Percentiles rank a stretch among this genome's conserved stretches.
These are phyloP conservation scores for Pluteus cervinus DNA, from an alignment of 768 basidiomycete species.

Conservation along the genomic window DNA sequence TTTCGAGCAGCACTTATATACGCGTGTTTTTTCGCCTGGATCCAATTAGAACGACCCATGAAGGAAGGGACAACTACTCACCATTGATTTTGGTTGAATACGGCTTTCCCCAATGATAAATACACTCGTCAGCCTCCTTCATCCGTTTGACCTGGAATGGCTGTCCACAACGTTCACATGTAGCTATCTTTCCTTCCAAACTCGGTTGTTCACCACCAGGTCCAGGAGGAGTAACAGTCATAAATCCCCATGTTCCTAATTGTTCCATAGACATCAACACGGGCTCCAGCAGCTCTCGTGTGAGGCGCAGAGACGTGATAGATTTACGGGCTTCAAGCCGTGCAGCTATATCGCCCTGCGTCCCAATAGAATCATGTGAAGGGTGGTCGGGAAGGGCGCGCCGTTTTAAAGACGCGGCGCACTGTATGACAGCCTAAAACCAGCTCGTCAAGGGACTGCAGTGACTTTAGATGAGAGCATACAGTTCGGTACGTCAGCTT, in stretches of 20 bases:
- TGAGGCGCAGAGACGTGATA: constrained; percentile 46
- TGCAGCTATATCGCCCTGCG: constrained; percentile 53
- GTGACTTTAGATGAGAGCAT: constrained; percentile 14
- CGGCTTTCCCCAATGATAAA: constrained; percentile 78
- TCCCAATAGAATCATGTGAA: constrained; percentile 73
- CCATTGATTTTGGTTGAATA: constrained; percentile 61
- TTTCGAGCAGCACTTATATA: constrained; percentile 78
- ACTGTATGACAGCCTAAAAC: constrained; percentile 44
- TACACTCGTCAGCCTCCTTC: constrained; percentile 57
- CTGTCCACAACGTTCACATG: constrained; percentile 76
- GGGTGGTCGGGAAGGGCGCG: constrained; percentile 48
- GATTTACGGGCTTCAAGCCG: constrained; percentile 52
- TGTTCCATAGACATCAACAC: constrained; percentile 54
- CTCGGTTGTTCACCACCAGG: constrained; percentile 60
- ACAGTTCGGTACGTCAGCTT: constrained; percentile 85
- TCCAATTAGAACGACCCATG: constrained; percentile 5
- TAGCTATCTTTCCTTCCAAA: constrained; percentile 52
- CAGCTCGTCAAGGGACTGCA: constrained; percentile 9
- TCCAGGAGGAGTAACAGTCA: constrained; percentile 60
- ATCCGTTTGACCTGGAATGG: constrained; percentile 61
- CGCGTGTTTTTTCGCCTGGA: constrained; percentile 60
- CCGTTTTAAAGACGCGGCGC: constrained; percentile 42
- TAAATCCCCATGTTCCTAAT: constrained; percentile 64
- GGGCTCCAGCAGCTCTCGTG: constrained; percentile 45
- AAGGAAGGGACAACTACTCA: constrained; percentile 21